These are phyloP conservation scores for Phytophthora melonis DNA, from an alignment of 352 stramenopile genomes.

Conservation along the genomic window DNA sequence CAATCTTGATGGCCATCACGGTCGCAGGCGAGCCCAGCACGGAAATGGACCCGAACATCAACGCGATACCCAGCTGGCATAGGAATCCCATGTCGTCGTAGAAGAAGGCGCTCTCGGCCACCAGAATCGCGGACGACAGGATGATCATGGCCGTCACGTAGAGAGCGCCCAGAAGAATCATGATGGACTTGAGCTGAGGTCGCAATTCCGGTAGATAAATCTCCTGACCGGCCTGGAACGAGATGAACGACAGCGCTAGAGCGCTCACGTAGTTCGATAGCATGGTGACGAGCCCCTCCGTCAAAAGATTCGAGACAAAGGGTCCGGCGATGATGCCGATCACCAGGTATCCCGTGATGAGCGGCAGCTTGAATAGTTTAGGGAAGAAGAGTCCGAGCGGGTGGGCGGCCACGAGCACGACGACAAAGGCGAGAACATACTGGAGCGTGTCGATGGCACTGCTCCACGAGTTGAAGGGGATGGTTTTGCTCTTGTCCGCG, in stretches of 20 bases:
- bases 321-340: slow-evolving; percentile 65
- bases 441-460: slow-evolving; percentile 54
- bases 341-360: slow-evolving; percentile 78
- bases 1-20: slow-evolving; percentile 82
- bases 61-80: slow-evolving; percentile 65
- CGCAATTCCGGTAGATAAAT: slow-evolving; percentile 68
- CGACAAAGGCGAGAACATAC: slow-evolving; percentile 55
- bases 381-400: slow-evolving; percentile 71
- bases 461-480: slow-evolving; percentile 59
- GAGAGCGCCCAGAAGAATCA: slow-evolving; percentile 51
- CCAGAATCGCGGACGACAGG: slow-evolving; percentile 43
- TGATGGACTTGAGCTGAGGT: slow-evolving; percentile 67
- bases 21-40: slow-evolving; percentile 68
- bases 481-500: slow-evolving; percentile 38
- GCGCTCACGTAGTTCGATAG: slow-evolving; percentile 62
- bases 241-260: slow-evolving; percentile 75
- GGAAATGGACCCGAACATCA: slow-evolving; percentile 76
- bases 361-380: slow-evolving; percentile 59
- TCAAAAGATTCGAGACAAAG: slow-evolving; percentile 63
- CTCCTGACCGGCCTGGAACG: slow-evolving; percentile 74
- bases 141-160: slow-evolving; percentile 67
- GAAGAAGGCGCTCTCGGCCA: slow-evolving; percentile 60
- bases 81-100: slow-evolving; percentile 44
- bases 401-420: slow-evolving; percentile 65
- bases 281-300: slow-evolving; percentile 43